phyloP scores from a whole-genome alignment of 2,329 filamentous ascomycete genomes.

The Microdochium nivale region DNA sequence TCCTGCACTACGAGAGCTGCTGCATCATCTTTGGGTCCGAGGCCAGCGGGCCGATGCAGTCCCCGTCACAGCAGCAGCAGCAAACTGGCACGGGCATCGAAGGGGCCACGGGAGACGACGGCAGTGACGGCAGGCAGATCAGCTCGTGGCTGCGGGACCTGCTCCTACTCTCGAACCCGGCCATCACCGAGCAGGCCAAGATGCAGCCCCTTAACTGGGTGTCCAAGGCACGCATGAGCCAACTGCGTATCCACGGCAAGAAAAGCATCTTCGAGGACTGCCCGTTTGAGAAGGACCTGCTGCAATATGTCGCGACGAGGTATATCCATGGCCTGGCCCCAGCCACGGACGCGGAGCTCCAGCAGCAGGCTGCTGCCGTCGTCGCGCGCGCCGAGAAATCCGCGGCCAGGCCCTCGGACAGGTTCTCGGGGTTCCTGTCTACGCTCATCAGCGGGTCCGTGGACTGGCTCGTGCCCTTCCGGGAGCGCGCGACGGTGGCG shows the following conservation, averaged over 20 bases:
- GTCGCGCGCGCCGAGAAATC: conserved; percentile 56
- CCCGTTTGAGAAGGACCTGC: conserved; percentile 44
- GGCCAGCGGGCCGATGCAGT: no score
- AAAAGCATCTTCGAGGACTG: conserved; percentile 48
- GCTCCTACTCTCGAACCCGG: conserved; percentile 41
- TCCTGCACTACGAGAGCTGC: conserved; percentile 48
- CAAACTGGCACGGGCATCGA: no score
- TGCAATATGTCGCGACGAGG: conserved; percentile 42
- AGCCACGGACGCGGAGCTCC: conserved; percentile 46
- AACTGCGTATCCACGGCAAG: conserved; percentile 49
- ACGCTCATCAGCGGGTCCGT: neutral
- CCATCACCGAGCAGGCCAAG: conserved; percentile 32
- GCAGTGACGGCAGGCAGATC: conserved; percentile 25
- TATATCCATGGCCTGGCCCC: conserved; percentile 40
- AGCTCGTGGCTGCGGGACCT: conserved; percentile 47
- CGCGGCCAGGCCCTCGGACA: conserved; percentile 44
- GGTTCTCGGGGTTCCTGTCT: conserved; percentile 41
- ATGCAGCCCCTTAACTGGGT: conserved; percentile 38
- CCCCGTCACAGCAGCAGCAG: conserved; percentile 11
- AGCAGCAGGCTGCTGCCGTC: conserved; percentile 48
- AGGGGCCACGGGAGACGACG: neutral
- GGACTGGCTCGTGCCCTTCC: neutral
- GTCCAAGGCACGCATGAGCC: conserved; percentile 36
- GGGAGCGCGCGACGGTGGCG: neutral
- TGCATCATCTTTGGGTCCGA: conserved; percentile 49